These are phyloP conservation scores for Tylopilus sp. DNA, from an alignment of 1,284 basidiomycete species.

Conservation along the genomic window DNA sequence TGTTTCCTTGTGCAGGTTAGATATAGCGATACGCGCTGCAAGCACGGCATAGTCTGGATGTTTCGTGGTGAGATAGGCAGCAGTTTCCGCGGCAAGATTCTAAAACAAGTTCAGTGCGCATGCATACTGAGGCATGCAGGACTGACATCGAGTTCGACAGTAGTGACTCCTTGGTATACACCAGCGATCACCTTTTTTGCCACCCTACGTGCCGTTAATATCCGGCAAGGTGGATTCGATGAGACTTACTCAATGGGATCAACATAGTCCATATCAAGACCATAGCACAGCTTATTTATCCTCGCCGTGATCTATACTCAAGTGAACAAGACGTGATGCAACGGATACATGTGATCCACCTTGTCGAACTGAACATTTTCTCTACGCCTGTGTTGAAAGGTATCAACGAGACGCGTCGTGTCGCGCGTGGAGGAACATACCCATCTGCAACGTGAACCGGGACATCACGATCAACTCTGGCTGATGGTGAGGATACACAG, in stretches of 20 bases:
- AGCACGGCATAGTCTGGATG: slow-evolving; percentile 98
- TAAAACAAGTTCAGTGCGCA: slow-evolving; percentile 32
- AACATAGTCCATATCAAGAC: slow-evolving; percentile 90
- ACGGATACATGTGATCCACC: slow-evolving; percentile 38
- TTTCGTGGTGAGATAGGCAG: slow-evolving; percentile 94
- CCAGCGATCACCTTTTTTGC: slow-evolving; percentile 95
- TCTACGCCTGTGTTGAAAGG: slow-evolving; percentile 55
- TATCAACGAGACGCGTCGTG: slow-evolving; percentile 24
- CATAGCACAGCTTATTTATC: slow-evolving; percentile 96
- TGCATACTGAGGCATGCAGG: not conserved
- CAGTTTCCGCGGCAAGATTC: slow-evolving; percentile 96
- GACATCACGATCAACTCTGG: slow-evolving; percentile 11
- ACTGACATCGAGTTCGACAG: slow-evolving; percentile 92
- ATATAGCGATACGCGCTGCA: slow-evolving; percentile 97
- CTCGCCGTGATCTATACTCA: slow-evolving; percentile 75
- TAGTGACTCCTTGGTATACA: slow-evolving; percentile 95
- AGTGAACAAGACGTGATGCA: slow-evolving; percentile 14
- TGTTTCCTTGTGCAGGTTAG: slow-evolving; percentile 99
- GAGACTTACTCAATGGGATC: slow-evolving; percentile 84
- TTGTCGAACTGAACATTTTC: slow-evolving; percentile 88
- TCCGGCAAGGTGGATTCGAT: not conserved
- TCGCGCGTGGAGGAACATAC: slow-evolving; percentile 40
- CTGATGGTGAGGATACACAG: not conserved
- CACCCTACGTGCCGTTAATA: slow-evolving; percentile 47
- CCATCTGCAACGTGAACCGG: slow-evolving; percentile 47